phyloP scores from a whole-genome alignment of 176 grass and related monocot genomes.

The Cocos nucifera region DNA sequence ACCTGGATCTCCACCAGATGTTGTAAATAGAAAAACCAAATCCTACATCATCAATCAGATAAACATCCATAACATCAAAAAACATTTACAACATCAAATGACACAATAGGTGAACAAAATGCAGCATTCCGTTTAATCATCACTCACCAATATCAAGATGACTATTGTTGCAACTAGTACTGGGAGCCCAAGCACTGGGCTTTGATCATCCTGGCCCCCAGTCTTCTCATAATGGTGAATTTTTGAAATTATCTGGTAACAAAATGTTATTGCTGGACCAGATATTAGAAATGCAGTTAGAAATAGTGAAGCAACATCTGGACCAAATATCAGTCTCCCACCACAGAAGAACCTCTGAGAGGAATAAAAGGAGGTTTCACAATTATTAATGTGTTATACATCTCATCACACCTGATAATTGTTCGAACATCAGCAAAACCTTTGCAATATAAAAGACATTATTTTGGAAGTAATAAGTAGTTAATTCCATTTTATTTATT shows the following conservation, averaged over 20 bases:
- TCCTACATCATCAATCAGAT: slow-evolving; percentile 24
- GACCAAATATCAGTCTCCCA: slow-evolving; percentile 44
- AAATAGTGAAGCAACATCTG: slow-evolving; percentile 41
- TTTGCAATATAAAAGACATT: too few species aligned
- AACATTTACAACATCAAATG: too few species aligned
- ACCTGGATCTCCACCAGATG: slow-evolving; percentile 47
- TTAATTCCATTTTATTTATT: too few species aligned
- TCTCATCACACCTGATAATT: too few species aligned
- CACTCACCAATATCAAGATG: slow-evolving; percentile 26
- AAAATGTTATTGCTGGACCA: slow-evolving; percentile 31
- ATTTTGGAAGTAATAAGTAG: too few species aligned
- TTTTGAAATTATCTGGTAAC: slow-evolving; percentile 30
- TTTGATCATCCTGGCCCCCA: background rate
- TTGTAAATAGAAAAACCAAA: slow-evolving; percentile 41
- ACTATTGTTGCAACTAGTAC: slow-evolving; percentile 22
- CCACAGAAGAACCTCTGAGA: slow-evolving; percentile 53
- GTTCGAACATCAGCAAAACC: too few species aligned
- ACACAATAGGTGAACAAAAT: too few species aligned
- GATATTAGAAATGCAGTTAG: slow-evolving; percentile 33
- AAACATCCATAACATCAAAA: background rate
- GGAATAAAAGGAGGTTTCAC: background rate
- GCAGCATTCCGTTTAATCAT: background rate
- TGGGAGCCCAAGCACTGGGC: slow-evolving; percentile 6
- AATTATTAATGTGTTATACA: too few species aligned
- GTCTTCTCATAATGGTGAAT: slow-evolving; percentile 8